Evolutionary conservation across 768 basidiomycete species (phyloP), one percentile per base, ranked within the genome.

Genomic region (Boletus barrowsii): DNA sequence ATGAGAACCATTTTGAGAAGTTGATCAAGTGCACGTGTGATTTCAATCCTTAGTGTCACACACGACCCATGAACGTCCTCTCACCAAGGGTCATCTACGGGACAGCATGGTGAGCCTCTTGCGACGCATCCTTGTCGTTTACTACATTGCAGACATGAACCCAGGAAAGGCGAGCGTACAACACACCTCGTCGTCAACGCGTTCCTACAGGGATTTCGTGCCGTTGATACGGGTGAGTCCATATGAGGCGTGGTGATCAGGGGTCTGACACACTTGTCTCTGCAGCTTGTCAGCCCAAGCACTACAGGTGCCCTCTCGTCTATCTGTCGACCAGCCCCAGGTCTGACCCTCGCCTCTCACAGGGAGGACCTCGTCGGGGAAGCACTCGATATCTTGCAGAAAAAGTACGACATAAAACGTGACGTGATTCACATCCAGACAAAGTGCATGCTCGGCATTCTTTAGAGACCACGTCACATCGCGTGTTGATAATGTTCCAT

Each of bases 341-440:
- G 30, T 30, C 14, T 49, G 43, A 26, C 44, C 30, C 40, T 37
- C 47, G 22, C n/a, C 44, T 22, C 54, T 20, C 40, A 58, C 57
- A 88, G 89, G 36, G 89, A 93, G 65, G 87, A 90, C 51, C 79
- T 90, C 2, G 90, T 93, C 3, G 92, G 92, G 5, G 80, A 83
- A 49, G 92, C 88, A 0, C 74, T 93, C 1, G 68, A 76, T 32
- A 73, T 75, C 26, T 72, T 91, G 24, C 72, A 79, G 57, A 77
- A 73, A 9, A 74, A 82, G 40, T 81, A 88, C 56, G 77, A 76
- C 5, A 76, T 89, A 51, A 80, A 79, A 51, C 81, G 92, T 6
- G 79, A 88, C 63, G 83, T 87, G 48, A 59, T 93, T 4, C 90
- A 83, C 66, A 68, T 93, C 29, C 90, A 93, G 69, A 90, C 91